Percentiles rank a stretch among this genome's conserved stretches.
Evolutionary conservation across 345 rosid species (phyloP).

Genomic region (Erodium maritimum): DNA sequence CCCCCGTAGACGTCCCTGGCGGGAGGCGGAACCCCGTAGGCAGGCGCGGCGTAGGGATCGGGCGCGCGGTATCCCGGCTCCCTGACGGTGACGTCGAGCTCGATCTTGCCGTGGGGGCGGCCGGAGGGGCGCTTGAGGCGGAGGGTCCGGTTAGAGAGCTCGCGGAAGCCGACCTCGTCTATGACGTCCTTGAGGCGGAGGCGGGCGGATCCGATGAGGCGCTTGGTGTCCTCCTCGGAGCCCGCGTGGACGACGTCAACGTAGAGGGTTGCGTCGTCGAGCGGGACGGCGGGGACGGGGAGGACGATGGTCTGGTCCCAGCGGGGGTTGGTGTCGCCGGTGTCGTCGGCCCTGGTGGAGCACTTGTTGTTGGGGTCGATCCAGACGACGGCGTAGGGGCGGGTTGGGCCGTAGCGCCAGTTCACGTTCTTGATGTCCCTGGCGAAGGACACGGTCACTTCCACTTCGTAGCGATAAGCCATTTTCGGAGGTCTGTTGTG

Average conservation of each 20-base stretch:
- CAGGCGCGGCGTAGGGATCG: slow-evolving; percentile 19
- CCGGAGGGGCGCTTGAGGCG: slow-evolving; percentile 82
- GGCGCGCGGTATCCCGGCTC: slow-evolving; percentile 25
- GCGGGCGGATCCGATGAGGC: slow-evolving; percentile 63
- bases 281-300: slow-evolving; percentile 27
- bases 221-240: slow-evolving; percentile 52
- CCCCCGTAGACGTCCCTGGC: slow-evolving; percentile 32
- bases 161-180: slow-evolving; percentile 44
- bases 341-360: slow-evolving; percentile 51
- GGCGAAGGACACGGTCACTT: slow-evolving; percentile 49
- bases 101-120: slow-evolving; percentile 75
- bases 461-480: slow-evolving; percentile 35
- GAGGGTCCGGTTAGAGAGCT: slow-evolving; percentile 21
- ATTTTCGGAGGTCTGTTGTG: slow-evolving; percentile 5
- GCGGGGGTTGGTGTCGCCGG: slow-evolving; percentile 47
- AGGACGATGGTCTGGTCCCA: slow-evolving; percentile 55
- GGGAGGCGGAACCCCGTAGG: slow-evolving; percentile 30
- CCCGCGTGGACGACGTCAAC: slow-evolving; percentile 72
- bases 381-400: slow-evolving; percentile 71
- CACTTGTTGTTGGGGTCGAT: slow-evolving; percentile 39
- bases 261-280: slow-evolving; percentile 32
- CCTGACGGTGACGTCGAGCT: slow-evolving; percentile 34
- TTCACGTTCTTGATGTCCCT: slow-evolving; percentile 72
- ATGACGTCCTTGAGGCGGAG: slow-evolving; percentile 52
- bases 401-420: slow-evolving; percentile 63